phyloP scores from a whole-genome alignment of 768 basidiomycete species.

The Tylopilus sp. region DNA sequence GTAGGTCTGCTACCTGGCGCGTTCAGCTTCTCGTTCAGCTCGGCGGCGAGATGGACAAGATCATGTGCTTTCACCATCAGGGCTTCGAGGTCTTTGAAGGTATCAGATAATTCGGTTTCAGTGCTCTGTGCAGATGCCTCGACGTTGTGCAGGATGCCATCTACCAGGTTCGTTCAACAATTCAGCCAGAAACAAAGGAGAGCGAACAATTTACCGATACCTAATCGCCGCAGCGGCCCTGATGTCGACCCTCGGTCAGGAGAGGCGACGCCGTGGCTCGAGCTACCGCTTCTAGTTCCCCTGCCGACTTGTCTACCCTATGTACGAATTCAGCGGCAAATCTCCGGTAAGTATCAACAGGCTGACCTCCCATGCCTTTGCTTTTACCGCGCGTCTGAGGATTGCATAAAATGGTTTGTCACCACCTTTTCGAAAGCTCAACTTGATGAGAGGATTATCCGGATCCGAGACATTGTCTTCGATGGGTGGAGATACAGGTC shows the following conservation, averaged over 20 bases:
- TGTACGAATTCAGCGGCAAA: not conserved
- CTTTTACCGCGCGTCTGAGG: constrained; percentile 65
- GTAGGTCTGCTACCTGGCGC: constrained; percentile 28
- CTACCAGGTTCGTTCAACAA: constrained; percentile 37
- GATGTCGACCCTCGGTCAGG: constrained; percentile 17
- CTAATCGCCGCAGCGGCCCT: constrained; percentile 20
- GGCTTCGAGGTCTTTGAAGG: constrained; percentile 84
- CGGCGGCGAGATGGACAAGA: constrained; percentile 87
- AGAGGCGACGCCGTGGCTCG: constrained; percentile 17
- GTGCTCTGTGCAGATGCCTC: constrained; percentile 62
- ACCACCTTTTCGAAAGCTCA: constrained; percentile 92
- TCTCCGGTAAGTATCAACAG: not conserved
- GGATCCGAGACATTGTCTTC: constrained; percentile 25
- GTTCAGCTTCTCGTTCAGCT: constrained; percentile 80
- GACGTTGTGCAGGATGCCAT: constrained; percentile 78
- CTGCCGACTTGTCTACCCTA: constrained; percentile 32
- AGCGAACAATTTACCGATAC: constrained; percentile 24
- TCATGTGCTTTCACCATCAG: constrained; percentile 89
- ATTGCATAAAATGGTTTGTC: constrained; percentile 78
- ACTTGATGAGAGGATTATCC: constrained; percentile 54
- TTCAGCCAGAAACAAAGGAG: not conserved
- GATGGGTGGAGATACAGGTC: constrained; percentile 51
- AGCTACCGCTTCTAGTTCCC: constrained; percentile 17
- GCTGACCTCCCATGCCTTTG: constrained; percentile 73
- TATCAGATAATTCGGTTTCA: constrained; percentile 65